Evolutionary conservation across 73 alveolate species (phyloP).

Genomic region (Tetrahymena elliotti): DNA sequence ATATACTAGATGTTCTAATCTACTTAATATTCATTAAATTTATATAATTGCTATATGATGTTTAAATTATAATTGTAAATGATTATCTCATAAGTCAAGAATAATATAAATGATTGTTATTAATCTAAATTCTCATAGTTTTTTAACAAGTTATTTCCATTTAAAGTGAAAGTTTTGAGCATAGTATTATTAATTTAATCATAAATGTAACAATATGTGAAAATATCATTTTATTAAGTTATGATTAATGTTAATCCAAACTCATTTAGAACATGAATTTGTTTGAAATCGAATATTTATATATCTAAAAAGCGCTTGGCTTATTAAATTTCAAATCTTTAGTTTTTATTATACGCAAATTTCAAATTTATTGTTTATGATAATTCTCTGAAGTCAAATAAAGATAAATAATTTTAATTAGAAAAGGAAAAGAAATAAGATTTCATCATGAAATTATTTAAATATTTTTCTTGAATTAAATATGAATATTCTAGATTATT

Average conservation of each 20-base stretch:
- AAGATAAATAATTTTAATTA: background rate
- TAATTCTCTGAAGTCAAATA: background rate
- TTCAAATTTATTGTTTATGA: background rate
- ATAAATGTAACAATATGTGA: background rate
- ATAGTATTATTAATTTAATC: too few species aligned
- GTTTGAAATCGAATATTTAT: too few species aligned
- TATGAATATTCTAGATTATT: background rate
- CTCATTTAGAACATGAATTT: background rate
- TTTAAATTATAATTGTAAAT: too few species aligned
- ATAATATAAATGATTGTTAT: too few species aligned
- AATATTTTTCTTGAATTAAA: background rate
- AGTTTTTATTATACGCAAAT: background rate
- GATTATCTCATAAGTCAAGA: background rate
- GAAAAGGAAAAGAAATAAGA: background rate
- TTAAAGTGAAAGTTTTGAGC: background rate
- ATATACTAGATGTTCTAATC: background rate
- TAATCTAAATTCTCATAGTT: too few species aligned
- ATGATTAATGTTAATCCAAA: background rate
- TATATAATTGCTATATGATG: too few species aligned
- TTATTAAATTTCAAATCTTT: background rate
- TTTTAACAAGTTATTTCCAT: too few species aligned
- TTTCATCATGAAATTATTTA: background rate
- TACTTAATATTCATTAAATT: too few species aligned
- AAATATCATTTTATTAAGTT: too few species aligned
- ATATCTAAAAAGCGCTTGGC: too few species aligned